Evolutionary conservation across 257 asterid genomes (phyloP).

Genomic region (Solanum pinnatisectum): DNA sequence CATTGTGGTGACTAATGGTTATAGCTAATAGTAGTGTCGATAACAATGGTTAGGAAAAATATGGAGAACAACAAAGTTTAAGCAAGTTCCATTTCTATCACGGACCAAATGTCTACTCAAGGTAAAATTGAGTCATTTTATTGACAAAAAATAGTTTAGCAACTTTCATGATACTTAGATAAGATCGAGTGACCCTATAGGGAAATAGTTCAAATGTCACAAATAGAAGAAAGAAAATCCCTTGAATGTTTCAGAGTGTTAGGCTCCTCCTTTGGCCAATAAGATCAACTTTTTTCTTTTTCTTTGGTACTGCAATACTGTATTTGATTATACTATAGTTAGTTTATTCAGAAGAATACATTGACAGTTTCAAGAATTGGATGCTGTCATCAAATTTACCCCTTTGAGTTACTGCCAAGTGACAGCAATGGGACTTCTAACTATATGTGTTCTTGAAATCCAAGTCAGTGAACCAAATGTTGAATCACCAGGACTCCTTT

Average conservation of each 20-base stretch:
- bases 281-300: background rate
- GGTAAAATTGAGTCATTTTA: background rate
- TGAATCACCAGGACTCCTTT: conserved; percentile 5
- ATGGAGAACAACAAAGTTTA: background rate
- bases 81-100: background rate
- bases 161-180: background rate
- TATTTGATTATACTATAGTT: background rate
- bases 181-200: background rate
- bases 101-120: background rate
- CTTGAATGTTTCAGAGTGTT: background rate
- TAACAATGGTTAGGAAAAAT: background rate
- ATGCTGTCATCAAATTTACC: background rate
- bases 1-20: background rate
- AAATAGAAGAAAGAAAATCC: background rate
- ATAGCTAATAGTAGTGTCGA: background rate
- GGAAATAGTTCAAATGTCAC: background rate
- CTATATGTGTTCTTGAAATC: conserved; percentile 33
- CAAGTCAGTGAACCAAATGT: conserved; percentile 53
- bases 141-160: background rate
- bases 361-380: background rate
- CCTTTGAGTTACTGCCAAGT: conserved; percentile 31
- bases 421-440: conserved; percentile 62
- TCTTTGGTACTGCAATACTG: background rate
- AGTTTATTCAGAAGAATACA: background rate
- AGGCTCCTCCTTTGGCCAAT: background rate